A percentile compares a stretch with the other conserved stretches of the same genome.
Conservation (phyloP, 768 basidiomycete genomes). For the Pleurotus tuber-regium region DNA sequence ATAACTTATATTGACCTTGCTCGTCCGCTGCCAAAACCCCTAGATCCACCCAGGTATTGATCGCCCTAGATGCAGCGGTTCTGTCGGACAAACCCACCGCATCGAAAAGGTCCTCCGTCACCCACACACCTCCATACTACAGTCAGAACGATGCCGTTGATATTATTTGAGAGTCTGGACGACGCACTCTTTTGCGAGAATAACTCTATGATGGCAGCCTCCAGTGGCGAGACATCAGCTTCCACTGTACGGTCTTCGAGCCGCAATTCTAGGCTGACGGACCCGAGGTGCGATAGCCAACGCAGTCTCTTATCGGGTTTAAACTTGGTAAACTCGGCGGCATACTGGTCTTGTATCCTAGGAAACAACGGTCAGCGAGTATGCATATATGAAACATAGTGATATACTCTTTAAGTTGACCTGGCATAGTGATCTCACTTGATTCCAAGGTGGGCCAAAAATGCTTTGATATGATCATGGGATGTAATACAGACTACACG, state of each 20-base stretch:
- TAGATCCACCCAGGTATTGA: constrained; percentile 81
- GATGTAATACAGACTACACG: constrained; percentile 69
- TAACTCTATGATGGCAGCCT: constrained; percentile 87
- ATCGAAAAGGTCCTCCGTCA: constrained; percentile 61
- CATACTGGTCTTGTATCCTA: constrained; percentile 76
- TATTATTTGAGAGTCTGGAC: no score
- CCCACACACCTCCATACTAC: constrained; percentile 77
- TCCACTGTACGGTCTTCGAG: constrained; percentile 77
- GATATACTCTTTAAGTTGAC: constrained; percentile 75
- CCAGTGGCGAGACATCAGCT: constrained; percentile 79
- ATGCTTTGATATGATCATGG: constrained; percentile 87
- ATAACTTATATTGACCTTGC: constrained; percentile 57
- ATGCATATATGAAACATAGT: not conserved
- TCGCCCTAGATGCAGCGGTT: constrained; percentile 64
- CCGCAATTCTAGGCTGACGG: constrained; percentile 75
- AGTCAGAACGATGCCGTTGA: no score
- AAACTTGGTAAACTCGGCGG: constrained; percentile 72
- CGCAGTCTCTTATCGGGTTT: constrained; percentile 91
- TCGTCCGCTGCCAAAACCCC: constrained; percentile 74
- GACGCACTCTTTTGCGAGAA: constrained; percentile 67
- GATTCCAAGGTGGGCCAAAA: constrained; percentile 92
- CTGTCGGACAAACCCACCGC: constrained; percentile 66
- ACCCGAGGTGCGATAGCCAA: constrained; percentile 90
- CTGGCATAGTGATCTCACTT: constrained; percentile 75
- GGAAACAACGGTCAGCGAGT: not conserved